A percentile compares a stretch with the other conserved stretches of the same genome.
Conservation (phyloP, 495 filamentous ascomycete genomes). For the Trichoderma gamsii region DNA sequence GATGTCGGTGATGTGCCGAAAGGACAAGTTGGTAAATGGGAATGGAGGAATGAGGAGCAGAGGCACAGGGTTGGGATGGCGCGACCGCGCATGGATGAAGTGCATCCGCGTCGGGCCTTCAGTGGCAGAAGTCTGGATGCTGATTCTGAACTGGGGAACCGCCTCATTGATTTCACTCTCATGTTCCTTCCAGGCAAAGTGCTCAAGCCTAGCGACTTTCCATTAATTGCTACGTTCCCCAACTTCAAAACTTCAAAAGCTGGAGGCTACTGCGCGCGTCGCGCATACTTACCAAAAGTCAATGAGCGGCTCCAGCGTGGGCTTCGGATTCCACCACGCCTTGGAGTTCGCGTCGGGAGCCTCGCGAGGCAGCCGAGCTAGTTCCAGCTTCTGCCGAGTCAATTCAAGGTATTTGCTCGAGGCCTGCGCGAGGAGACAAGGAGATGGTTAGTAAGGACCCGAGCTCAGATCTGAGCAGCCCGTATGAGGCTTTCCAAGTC, state of each 20-base stretch:
- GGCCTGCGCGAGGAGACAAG: conserved; percentile 28
- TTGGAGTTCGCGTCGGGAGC: conserved; percentile 32
- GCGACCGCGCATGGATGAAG: conserved; percentile 52
- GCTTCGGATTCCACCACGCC: conserved; percentile 45
- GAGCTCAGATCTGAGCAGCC: too few relatives aligned
- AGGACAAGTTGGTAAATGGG: conserved; percentile 65
- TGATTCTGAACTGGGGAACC: conserved; percentile 55
- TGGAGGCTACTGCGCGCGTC: neutral
- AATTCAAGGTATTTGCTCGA: conserved; percentile 47
- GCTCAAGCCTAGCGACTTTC: conserved; percentile 43
- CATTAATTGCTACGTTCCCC: conserved; percentile 15
- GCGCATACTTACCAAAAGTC: conserved; percentile 44
- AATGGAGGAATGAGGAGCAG: conserved; percentile 61
- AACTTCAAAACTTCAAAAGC: neutral
- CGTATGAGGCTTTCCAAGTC: conserved; percentile 14
- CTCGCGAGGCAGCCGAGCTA: conserved; percentile 50
- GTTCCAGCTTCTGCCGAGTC: conserved; percentile 49
- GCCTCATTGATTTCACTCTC: conserved; percentile 49
- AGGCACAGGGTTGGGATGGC: conserved; percentile 46
- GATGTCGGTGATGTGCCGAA: conserved; percentile 54
- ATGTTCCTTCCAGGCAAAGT: conserved; percentile 54
- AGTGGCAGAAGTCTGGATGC: conserved; percentile 33
- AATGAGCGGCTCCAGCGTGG: conserved; percentile 43
- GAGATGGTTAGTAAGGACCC: neutral
- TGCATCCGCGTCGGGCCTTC: conserved; percentile 38